phyloP scores from a whole-genome alignment of 768 basidiomycete genomes.

The Boletus rufocinnamomeus region DNA sequence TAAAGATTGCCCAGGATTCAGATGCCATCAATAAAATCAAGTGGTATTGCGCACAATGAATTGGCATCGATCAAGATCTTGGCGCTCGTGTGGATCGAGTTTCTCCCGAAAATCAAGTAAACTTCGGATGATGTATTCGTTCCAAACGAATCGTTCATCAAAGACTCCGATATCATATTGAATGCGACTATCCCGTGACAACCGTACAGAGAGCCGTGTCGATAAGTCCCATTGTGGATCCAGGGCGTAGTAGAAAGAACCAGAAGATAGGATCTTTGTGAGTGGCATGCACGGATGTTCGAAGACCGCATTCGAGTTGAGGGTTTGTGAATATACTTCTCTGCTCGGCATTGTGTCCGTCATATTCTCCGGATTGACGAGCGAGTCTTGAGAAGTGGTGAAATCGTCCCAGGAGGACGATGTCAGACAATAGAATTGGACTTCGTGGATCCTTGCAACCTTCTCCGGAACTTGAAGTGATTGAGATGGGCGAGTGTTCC shows the following conservation, averaged over 20 bases:
- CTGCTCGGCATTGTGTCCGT: slow-evolving; percentile 46
- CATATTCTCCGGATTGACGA: slow-evolving; percentile 54
- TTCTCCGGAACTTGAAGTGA: slow-evolving; percentile 59
- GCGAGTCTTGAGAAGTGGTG: slow-evolving; percentile 50
- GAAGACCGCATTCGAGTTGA: slow-evolving; percentile 52
- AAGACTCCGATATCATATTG: slow-evolving; percentile 58
- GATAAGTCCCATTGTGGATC: slow-evolving; percentile 89
- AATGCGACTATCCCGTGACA: slow-evolving; percentile 50
- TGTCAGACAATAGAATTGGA: slow-evolving; percentile 86
- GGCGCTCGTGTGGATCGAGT: slow-evolving; percentile 66
- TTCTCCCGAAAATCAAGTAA: slow-evolving; percentile 86
- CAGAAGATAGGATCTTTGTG: slow-evolving; percentile 87
- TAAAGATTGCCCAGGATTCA: slow-evolving; percentile 33
- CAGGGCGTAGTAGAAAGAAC: slow-evolving; percentile 90
- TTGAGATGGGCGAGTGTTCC: slow-evolving; percentile 64
- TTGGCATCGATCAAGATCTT: slow-evolving; percentile 78
- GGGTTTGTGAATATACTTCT: slow-evolving; percentile 46
- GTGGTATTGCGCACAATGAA: slow-evolving; percentile 65
- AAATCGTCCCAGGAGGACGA: slow-evolving; percentile 85
- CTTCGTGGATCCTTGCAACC: slow-evolving; percentile 83
- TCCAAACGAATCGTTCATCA: slow-evolving; percentile 93
- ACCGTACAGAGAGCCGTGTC: slow-evolving; percentile 71
- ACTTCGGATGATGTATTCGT: slow-evolving; percentile 85
- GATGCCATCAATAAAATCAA: slow-evolving; percentile 9
- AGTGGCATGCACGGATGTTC: slow-evolving; percentile 92